These are phyloP conservation scores for Collybiopsis luxurians DNA, from an alignment of 768 basidiomycete species.

Conservation along the genomic window DNA sequence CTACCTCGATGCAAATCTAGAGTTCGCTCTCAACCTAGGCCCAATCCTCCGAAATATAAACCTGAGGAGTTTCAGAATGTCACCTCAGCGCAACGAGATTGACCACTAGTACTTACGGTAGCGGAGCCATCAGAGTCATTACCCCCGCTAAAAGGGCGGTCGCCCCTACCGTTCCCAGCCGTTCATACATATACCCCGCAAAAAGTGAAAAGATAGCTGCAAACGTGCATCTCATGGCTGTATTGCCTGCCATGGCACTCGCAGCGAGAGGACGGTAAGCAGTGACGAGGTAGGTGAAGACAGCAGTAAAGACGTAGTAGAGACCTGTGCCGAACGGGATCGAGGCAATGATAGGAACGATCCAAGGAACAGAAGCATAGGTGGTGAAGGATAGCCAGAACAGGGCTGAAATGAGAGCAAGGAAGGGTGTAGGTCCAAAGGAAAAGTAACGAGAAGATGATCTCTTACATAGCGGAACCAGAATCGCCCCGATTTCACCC, in stretches of 20 bases:
- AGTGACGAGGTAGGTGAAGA: slow-evolving; percentile 71
- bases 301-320: slow-evolving; percentile 68
- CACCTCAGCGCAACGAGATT: background rate
- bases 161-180: slow-evolving; percentile 66
- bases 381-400: slow-evolving; percentile 51
- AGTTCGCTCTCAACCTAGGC: background rate
- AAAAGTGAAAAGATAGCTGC: slow-evolving; percentile 62
- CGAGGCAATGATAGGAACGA: slow-evolving; percentile 61
- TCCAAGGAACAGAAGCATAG: slow-evolving; percentile 52
- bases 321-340: slow-evolving; percentile 62
- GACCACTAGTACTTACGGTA: background rate
- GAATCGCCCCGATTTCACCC: slow-evolving; percentile 65
- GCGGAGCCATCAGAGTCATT: background rate
- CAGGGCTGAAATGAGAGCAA: slow-evolving; percentile 32
- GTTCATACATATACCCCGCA: slow-evolving; percentile 63
- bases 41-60: background rate
- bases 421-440: slow-evolving; percentile 40
- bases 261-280: slow-evolving; percentile 64
- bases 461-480: slow-evolving; percentile 54
- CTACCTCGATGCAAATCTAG: background rate
- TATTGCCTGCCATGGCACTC: slow-evolving; percentile 66
- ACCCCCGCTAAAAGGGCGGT: slow-evolving; percentile 35
- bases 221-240: slow-evolving; percentile 55
- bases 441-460: slow-evolving; percentile 43
- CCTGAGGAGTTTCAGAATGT: background rate